Conservation (phyloP, 2,329 filamentous ascomycete species). For the Didymosphaeria variabile region DNA sequence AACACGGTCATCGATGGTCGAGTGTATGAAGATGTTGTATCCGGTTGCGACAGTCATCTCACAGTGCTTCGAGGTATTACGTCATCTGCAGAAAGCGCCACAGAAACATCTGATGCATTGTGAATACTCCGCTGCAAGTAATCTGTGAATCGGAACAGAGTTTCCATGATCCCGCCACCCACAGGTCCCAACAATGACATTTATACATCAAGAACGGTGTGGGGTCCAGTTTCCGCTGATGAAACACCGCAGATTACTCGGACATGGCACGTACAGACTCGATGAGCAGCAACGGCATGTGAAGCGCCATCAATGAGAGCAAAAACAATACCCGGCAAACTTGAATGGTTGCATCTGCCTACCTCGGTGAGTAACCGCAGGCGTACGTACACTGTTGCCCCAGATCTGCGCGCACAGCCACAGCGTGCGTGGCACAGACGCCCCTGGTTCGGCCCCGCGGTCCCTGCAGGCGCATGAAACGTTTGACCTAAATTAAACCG, state of each 20-base stretch:
- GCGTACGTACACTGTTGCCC: background rate
- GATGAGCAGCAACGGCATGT: background rate
- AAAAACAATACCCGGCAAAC: too few relatives aligned
- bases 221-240: background rate
- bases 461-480: conserved; percentile 12
- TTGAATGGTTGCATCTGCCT: too few relatives aligned
- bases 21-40: background rate
- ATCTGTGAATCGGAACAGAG: too few relatives aligned
- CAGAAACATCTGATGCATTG: too few relatives aligned
- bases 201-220: background rate
- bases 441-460: background rate
- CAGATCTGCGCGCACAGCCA: conserved; percentile 14
- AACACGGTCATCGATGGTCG: background rate
- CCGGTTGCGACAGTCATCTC: too few relatives aligned
- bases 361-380: background rate
- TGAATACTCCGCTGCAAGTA: too few relatives aligned
- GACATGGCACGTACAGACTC: background rate
- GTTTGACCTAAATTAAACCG: conserved; percentile 8
- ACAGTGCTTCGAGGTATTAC: too few relatives aligned
- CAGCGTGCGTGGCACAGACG: conserved; percentile 1
- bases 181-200: background rate
- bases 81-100: too few relatives aligned
- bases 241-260: conserved; percentile 2
- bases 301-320: background rate
- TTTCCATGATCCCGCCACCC: too few relatives aligned